Base-by-base conservation (phyloP, 2,329 filamentous ascomycete species). In the Anthostomella pinea region DNA sequence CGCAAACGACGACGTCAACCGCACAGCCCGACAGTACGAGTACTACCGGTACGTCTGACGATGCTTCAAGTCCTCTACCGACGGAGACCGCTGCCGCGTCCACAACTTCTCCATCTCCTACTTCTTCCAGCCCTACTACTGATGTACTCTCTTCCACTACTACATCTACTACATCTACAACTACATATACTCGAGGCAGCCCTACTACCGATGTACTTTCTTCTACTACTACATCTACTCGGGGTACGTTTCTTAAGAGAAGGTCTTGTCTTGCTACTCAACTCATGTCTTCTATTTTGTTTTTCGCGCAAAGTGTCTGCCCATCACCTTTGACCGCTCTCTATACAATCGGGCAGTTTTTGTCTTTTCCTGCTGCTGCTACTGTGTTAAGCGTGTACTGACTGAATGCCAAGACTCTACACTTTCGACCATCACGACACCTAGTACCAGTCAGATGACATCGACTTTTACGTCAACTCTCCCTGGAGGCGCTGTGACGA, bases 381-480 rank as follows among this genome's bases (percentile, higher is more conserved):
- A n/a, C n/a, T n/a, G n/a, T n/a, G n/a, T n/a, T 31, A 22, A 31
- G 5, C 18, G 7, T 31, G 16, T n/a, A n/a, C 41, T 49, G 35
- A 49, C 25, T 11, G 13, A 6, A 8, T 27, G 5, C 17, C 8
- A 19, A 51, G 51, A 29, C 11, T 44, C 49, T 8, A 53, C 50
- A 26, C 22, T 42, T 8, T 30, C 40, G 18, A 48, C 48, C 13
- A 30, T 52, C 29, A 53, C 41, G 11, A 46, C 25, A 10, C 36
- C 48, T 19, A 48, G 41, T 5, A 33, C 18, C 26, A 39, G 23
- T 35, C 44, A 33, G 10, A 52, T 30, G 18, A 58, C 56, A 7
- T 56, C 53, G n/a, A 58, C 51, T 3, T 57, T 50, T 21, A 54
- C 49, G 6, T 55, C 52, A 11, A 60, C 57, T 3, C 47, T 57